Evolutionary conservation across 257 asterid species (phyloP).

Genomic region (Solanum sejunctum): DNA sequence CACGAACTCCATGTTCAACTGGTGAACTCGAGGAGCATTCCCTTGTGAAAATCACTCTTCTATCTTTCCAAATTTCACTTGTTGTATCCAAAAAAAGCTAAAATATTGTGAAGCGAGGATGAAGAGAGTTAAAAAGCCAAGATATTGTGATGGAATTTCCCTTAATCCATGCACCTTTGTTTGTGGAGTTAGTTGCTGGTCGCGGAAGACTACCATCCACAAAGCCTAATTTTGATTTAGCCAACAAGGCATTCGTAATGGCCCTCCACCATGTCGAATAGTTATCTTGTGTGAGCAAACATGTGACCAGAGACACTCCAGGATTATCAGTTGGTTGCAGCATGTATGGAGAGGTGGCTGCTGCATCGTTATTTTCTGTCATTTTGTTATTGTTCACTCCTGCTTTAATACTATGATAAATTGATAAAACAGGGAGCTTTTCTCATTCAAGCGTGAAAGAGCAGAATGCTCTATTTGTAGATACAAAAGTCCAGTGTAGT

Average conservation of each 20-base stretch:
- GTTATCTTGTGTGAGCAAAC: neutral
- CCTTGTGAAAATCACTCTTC: no score
- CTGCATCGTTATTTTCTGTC: no score
- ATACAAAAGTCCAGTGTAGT: no score
- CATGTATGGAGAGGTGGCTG: no score
- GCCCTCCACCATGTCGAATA: neutral
- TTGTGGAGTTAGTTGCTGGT: neutral
- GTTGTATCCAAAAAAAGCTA: neutral
- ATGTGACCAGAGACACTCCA: no score
- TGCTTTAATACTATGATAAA: no score
- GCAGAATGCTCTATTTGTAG: no score
- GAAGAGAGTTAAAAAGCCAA: neutral
- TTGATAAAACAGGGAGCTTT: no score
- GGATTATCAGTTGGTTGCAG: neutral
- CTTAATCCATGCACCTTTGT: neutral
- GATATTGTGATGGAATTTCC: neutral
- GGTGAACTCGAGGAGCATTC: no score
- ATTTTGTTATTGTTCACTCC: no score
- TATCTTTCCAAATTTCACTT: neutral
- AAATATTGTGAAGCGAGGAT: neutral
- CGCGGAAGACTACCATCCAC: neutral
- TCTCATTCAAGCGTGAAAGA: no score
- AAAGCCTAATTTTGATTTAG: neutral
- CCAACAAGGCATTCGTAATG: neutral
- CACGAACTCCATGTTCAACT: neutral